Base-by-base conservation (phyloP, 805 yeast genomes). In the Yarrowia keelungensis region DNA sequence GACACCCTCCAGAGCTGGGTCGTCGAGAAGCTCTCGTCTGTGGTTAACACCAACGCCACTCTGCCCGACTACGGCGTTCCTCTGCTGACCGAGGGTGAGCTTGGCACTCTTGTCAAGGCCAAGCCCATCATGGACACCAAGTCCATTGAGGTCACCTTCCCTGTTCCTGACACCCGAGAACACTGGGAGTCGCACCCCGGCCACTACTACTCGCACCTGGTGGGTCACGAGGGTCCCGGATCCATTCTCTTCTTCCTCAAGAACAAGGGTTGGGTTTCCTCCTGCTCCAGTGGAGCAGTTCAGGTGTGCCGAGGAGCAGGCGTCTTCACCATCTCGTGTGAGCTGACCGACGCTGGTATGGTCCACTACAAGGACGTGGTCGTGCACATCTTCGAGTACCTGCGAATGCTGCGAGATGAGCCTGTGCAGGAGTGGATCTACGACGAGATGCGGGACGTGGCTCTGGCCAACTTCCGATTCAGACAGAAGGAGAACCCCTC, bases 151-250 rank as follows among this genome's bases (percentile, higher is more conserved):
- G 70, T 95, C 14, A 77, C 85, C 2, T 95, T 95, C 78, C 81
- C 84, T 65, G 85, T 90, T 12, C 97, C 97, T 2, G 92, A 90
- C 74, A 88, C 88, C 72, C 84, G 85, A 65, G 84, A 84, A 35
- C 77, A 80, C 64, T 90, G 93, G 90, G 84, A 84, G 67, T 83
- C 84, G 32, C 86, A 86, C 72, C 97, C 98, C 0, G 83, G 85
- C 8, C 85, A 83, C 69, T 90, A 92, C 77, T 84, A 81, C 72
- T 86, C 93, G 22, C 98, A 95, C 77, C 81, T 95, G 67, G 80
- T 94, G 59, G 98, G 98, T 49, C 98, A 94, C 77, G 99, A 94
- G 79, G 90, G 95, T 59, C 83, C 88, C 61, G 98, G 98, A 1
- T 92, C 97, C 1, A 77, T 94, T 19, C 81, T 92, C 43, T 85